Conservation (phyloP, 1,139 yeast genomes). For the Yamadazyma epiphylla region DNA sequence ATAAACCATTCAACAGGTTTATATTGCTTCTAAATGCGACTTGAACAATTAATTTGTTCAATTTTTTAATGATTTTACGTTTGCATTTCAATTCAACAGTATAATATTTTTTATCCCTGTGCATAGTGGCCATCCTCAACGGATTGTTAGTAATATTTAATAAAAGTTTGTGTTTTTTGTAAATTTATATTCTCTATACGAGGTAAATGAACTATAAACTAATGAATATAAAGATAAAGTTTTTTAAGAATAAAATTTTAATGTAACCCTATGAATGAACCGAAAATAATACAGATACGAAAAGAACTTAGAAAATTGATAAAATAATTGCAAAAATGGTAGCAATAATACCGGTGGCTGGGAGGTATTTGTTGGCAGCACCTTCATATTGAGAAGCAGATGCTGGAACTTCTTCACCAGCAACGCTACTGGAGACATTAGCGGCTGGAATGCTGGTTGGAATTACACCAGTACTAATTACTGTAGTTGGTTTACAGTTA, state of each 20-base stretch:
- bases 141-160: constrained; percentile 6
- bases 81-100: constrained; percentile 7
- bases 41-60: too few species aligned
- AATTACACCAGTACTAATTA: constrained; percentile 4
- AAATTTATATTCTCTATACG: too few species aligned
- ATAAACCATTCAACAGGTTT: constrained; percentile 12
- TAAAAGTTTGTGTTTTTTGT: too few species aligned
- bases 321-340: constrained; percentile 3
- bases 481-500: constrained; percentile 5
- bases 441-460: constrained; percentile 4
- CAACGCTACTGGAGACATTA: background rate
- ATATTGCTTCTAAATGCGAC: constrained; percentile 1
- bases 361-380: constrained; percentile 6
- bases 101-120: constrained; percentile 18
- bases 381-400: constrained; percentile 9
- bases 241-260: too few species aligned
- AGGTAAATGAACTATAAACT: too few species aligned
- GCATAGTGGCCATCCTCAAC: constrained; percentile 24
- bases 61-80: background rate
- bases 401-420: constrained; percentile 2
- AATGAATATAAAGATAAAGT: too few species aligned
- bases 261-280: too few species aligned
- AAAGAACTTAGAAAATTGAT: constrained; percentile 5
- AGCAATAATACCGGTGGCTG: constrained; percentile 6
- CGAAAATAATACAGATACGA: constrained; percentile 1